Conservation (phyloP, 2,329 filamentous ascomycete genomes). For the Aspergillus latus region DNA sequence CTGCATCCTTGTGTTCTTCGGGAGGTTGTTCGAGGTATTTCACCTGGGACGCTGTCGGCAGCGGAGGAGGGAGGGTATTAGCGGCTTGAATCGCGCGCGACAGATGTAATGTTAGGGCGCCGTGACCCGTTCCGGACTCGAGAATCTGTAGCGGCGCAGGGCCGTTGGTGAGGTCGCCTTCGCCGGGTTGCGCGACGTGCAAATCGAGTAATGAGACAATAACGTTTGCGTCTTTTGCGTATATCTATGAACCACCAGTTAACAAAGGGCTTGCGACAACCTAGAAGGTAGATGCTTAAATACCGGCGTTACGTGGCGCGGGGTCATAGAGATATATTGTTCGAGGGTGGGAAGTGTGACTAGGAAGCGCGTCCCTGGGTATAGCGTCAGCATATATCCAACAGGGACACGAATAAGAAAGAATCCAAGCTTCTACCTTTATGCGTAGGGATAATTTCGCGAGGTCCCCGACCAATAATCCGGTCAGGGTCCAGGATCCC, state of each 20-base stretch:
- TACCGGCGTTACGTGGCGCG: conserved; percentile 73
- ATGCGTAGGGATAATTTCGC: conserved; percentile 59
- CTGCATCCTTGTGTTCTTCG: conserved; percentile 23
- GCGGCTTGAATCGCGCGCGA: conserved; percentile 73
- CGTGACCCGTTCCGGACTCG: conserved; percentile 83
- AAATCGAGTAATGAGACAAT: conserved; percentile 77
- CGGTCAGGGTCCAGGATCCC: conserved; percentile 49
- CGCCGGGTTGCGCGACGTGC: conserved; percentile 53
- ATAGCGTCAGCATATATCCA: background rate
- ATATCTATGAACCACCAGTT: conserved; percentile 54
- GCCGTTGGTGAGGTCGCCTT: conserved; percentile 20
- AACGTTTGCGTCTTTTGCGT: conserved; percentile 70
- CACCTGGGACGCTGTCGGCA: conserved; percentile 39
- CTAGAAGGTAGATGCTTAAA: conserved; percentile 7
- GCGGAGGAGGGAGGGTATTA: conserved; percentile 56
- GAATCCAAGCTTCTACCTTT: conserved; percentile 40
- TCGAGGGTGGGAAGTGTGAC: conserved; percentile 67
- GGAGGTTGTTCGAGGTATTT: conserved; percentile 26
- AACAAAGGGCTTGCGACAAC: background rate
- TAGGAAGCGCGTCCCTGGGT: conserved; percentile 51
- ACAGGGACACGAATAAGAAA: background rate
- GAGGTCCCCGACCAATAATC: conserved; percentile 63
- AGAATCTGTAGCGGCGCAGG: conserved; percentile 67
- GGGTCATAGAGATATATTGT: conserved; percentile 68
- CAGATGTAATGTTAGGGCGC: conserved; percentile 72